Percentiles rank a stretch among this genome's conserved stretches.
phyloP scores from a whole-genome alignment of 2,329 filamentous ascomycete genomes.

The Rhynchosporium secalis region DNA sequence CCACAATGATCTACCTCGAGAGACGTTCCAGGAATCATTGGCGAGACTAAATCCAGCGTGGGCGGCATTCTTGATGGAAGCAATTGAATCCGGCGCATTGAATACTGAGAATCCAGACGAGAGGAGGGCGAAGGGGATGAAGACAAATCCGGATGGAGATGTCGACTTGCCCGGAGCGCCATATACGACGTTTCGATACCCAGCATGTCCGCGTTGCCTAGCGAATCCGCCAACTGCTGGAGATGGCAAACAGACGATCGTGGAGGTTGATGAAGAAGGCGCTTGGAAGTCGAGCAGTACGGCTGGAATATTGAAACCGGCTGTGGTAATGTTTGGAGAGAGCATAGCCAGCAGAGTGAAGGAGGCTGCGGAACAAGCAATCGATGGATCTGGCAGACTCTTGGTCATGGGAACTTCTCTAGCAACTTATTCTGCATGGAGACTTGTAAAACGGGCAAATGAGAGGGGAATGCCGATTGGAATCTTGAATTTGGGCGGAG shows the following conservation, averaged over 20 bases:
- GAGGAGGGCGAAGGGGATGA: slow-evolving; percentile 67
- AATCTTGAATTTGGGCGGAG: slow-evolving; percentile 83
- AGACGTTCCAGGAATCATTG: slow-evolving; percentile 74
- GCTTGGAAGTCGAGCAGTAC: slow-evolving; percentile 68
- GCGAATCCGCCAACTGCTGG: slow-evolving; percentile 56
- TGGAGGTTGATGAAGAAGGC: slow-evolving; percentile 76
- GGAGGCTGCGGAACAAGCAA: slow-evolving; percentile 71
- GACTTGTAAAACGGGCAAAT: slow-evolving; percentile 79
- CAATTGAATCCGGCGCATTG: slow-evolving; percentile 72
- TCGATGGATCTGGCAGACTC: slow-evolving; percentile 74
- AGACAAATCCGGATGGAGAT: slow-evolving; percentile 91
- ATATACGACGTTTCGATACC: slow-evolving; percentile 89
- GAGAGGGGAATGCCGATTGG: slow-evolving; percentile 83
- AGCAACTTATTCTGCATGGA: slow-evolving; percentile 94
- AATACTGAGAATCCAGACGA: slow-evolving; percentile 74
- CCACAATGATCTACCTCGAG: slow-evolving; percentile 66
- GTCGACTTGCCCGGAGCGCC: slow-evolving; percentile 85
- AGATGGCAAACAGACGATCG: slow-evolving; percentile 55
- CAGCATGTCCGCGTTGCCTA: slow-evolving; percentile 81
- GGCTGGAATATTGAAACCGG: slow-evolving; percentile 85
- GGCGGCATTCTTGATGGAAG: slow-evolving; percentile 72
- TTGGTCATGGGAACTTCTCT: slow-evolving; percentile 86
- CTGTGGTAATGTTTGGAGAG: slow-evolving; percentile 96
- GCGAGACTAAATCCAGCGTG: slow-evolving; percentile 82
- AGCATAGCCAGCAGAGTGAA: slow-evolving; percentile 73